Evolutionary conservation across 2,329 filamentous ascomycete genomes (phyloP).

Genomic region (Verticillium dahliae): DNA sequence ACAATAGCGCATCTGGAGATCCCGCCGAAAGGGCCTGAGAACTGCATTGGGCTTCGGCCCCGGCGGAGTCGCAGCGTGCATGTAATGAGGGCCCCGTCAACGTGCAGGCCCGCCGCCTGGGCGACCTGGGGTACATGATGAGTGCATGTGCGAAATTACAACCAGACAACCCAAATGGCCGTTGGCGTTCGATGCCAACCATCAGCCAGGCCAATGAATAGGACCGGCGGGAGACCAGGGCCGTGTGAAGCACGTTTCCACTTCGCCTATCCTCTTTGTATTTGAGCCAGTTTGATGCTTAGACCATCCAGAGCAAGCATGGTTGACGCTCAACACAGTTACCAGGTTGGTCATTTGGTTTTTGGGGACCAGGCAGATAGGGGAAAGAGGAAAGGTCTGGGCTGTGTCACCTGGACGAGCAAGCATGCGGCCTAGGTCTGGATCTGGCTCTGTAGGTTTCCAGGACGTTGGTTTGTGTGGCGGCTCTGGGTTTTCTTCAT

Average conservation of each 20-base stretch:
- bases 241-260: neutral
- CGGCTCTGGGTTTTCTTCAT: neutral
- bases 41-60: neutral
- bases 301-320: neutral
- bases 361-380: neutral
- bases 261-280: neutral
- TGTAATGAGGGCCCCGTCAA: neutral
- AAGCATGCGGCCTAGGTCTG: neutral
- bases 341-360: neutral
- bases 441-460: neutral
- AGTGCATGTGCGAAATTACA: neutral
- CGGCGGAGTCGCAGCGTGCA: neutral
- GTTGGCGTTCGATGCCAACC: neutral
- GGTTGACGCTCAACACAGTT: neutral
- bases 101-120: neutral
- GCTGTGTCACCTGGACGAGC: neutral
- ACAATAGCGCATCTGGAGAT: neutral
- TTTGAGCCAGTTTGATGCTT: neutral
- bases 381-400: neutral
- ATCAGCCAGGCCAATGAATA: neutral
- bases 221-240: neutral
- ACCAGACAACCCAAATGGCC: neutral
- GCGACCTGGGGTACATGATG: neutral
- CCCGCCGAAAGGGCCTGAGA: neutral
- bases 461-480: neutral